phyloP scores from a whole-genome alignment of 352 stramenopile species.

The Pythium scleroteichum region DNA sequence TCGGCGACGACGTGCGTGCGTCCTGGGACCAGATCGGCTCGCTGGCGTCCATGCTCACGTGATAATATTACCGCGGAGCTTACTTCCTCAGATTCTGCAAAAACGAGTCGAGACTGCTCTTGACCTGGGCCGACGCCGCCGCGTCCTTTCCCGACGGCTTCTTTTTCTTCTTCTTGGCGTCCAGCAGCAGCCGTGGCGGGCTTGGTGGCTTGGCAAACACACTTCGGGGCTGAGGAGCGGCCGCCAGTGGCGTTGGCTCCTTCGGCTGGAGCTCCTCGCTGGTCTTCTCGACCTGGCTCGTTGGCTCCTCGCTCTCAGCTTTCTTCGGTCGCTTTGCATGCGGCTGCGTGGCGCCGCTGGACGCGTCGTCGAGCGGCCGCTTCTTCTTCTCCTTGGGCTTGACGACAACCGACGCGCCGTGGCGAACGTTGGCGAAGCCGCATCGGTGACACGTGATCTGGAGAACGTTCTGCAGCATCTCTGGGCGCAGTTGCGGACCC shows the following conservation, averaged over 20 bases:
- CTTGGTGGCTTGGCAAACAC: constrained; percentile 56
- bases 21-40: constrained; percentile 29
- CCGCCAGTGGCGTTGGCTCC: background rate
- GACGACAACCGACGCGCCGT: constrained; percentile 48
- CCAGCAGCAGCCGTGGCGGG: constrained; percentile 67
- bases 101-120: constrained; percentile 70
- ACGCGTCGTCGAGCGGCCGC: background rate
- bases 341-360: too few relatives aligned
- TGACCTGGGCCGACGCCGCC: constrained; percentile 47
- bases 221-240: constrained; percentile 25
- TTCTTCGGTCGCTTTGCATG: too few relatives aligned
- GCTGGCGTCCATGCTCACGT: constrained; percentile 25
- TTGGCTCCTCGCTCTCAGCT: too few relatives aligned
- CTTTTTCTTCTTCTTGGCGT: constrained; percentile 68
- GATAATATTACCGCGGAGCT: constrained; percentile 11
- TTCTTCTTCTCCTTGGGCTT: constrained; percentile 61
- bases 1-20: constrained; percentile 15
- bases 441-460: constrained; percentile 58
- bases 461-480: constrained; percentile 31
- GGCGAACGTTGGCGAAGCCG: constrained; percentile 41
- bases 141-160: constrained; percentile 59
- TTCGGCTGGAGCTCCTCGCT: background rate
- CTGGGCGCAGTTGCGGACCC: constrained; percentile 1
- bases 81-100: constrained; percentile 44
- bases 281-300: background rate